phyloP scores from a whole-genome alignment of 176 grass and related monocot species.

The Tillandsia leiboldiana region DNA sequence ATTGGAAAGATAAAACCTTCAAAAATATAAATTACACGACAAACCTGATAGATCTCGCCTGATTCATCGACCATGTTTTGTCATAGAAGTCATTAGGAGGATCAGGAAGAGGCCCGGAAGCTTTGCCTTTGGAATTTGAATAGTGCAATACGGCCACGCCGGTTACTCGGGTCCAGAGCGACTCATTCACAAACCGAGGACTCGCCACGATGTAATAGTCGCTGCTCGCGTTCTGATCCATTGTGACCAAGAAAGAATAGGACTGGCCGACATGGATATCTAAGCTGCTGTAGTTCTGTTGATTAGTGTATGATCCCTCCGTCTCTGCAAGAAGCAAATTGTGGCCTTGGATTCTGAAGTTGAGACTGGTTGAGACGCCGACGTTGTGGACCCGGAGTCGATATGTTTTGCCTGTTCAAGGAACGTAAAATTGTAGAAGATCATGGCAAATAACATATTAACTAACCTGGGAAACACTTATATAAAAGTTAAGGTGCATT shows the following conservation, averaged over 20 bases:
- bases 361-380: conserved; percentile 73
- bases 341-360: conserved; percentile 89
- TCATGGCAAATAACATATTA: not conserved
- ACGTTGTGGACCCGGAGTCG: conserved; percentile 79
- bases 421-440: conserved; percentile 6
- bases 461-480: no score
- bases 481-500: no score
- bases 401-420: conserved; percentile 65
- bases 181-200: conserved; percentile 53
- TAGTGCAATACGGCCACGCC: conserved; percentile 86
- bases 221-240: conserved; percentile 73
- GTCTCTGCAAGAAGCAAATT: conserved; percentile 60
- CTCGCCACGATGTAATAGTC: conserved; percentile 96
- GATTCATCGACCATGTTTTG: conserved; percentile 61
- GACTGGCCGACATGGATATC: conserved; percentile 96
- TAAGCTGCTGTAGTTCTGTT: conserved; percentile 74
- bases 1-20: not conserved
- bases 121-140: conserved; percentile 64
- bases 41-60: conserved; percentile 80
- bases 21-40: conserved; percentile 17
- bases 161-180: conserved; percentile 46
- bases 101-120: conserved; percentile 65
- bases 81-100: conserved; percentile 68
- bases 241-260: conserved; percentile 78
- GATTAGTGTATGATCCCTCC: conserved; percentile 74